phyloP scores from a whole-genome alignment of 441 rosid species.

The Adansonia rubrostipa region DNA sequence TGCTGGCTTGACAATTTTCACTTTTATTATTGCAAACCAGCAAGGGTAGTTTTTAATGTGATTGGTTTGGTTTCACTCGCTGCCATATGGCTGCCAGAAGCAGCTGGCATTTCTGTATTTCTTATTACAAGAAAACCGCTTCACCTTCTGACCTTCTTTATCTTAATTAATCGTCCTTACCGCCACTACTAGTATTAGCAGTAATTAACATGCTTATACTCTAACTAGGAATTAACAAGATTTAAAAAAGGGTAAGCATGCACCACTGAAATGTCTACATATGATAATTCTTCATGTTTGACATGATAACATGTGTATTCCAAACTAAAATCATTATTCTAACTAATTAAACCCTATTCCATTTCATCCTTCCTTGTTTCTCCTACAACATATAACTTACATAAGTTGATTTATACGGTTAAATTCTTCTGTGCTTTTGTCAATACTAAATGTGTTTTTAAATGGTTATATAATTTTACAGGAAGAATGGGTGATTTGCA shows the following conservation, averaged over 20 bases:
- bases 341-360: not conserved
- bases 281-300: not conserved
- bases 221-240: not conserved
- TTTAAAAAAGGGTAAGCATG: not conserved
- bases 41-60: constrained; percentile 47
- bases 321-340: not conserved
- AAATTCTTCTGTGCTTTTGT: not conserved
- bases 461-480: constrained; percentile 32
- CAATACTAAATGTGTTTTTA: not conserved
- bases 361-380: not conserved
- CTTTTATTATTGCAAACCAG: constrained; percentile 10
- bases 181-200: not conserved
- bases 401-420: not conserved
- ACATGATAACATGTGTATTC: not conserved
- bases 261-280: not conserved
- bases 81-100: constrained; percentile 35
- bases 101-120: constrained; percentile 27
- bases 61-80: constrained; percentile 48
- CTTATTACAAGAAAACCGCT: not conserved
- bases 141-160: not conserved
- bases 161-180: not conserved
- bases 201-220: not conserved
- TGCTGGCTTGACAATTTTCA: constrained; percentile 36
- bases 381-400: not conserved
- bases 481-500: constrained; percentile 98